Conservation (phyloP, 106 monocot genomes). For the Platanthera zijinensis region DNA sequence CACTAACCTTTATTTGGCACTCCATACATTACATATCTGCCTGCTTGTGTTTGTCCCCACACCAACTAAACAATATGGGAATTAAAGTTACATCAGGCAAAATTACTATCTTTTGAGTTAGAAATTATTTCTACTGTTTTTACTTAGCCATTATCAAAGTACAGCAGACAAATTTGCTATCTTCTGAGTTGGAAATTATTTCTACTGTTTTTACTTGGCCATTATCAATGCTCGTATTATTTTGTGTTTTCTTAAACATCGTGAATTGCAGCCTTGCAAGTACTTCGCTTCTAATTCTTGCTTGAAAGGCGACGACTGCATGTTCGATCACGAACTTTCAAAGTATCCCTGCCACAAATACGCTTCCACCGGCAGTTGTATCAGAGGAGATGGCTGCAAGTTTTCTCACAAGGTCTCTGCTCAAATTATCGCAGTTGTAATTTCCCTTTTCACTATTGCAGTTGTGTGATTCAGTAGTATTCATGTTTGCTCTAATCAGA, state of each 20-base stretch:
- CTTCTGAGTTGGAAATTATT: neutral
- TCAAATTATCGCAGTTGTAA: neutral
- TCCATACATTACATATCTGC: neutral
- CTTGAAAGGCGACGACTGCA: constrained; percentile 89
- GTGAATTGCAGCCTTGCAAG: constrained; percentile 64
- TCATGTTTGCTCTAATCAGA: neutral
- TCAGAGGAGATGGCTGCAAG: constrained; percentile 69
- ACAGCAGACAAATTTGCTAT: neutral
- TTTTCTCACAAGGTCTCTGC: constrained; percentile 72
- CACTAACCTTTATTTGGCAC: neutral
- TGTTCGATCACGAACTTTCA: constrained; percentile 84
- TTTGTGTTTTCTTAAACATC: neutral
- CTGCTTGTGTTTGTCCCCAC: neutral
- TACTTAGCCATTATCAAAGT: neutral
- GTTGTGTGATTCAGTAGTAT: neutral
- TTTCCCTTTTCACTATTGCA: neutral
- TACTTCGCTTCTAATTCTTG: constrained; percentile 56
- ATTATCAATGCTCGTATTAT: neutral
- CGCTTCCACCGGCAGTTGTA: constrained; percentile 50
- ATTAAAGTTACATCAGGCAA: neutral
- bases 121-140: neutral
- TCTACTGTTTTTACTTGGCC: neutral
- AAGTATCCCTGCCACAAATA: constrained; percentile 86
- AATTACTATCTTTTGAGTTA: neutral
- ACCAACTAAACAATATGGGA: neutral